phyloP scores from a whole-genome alignment of 2,329 filamentous ascomycete species.

The Colletotrichum lupini region DNA sequence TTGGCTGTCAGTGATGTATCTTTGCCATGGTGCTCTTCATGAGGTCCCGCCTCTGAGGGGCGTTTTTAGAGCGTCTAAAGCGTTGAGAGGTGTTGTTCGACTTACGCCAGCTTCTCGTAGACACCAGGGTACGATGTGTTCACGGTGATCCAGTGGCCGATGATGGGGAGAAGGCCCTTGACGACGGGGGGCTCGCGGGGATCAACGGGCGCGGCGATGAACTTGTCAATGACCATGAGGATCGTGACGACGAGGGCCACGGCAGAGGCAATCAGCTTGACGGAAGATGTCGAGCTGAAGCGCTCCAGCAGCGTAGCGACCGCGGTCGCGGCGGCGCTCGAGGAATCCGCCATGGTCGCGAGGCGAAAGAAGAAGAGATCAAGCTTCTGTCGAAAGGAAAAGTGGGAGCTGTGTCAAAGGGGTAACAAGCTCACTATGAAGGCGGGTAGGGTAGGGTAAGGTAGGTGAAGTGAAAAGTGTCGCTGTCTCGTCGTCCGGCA shows the following conservation, averaged over 20 bases:
- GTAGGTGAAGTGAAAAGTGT: not conserved
- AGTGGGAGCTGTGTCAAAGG: not conserved
- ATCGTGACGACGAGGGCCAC: conserved; percentile 2
- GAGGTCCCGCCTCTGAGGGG: too few relatives aligned
- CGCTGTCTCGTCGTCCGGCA: too few relatives aligned
- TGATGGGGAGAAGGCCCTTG: conserved; percentile 51
- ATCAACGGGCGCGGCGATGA: conserved; percentile 37
- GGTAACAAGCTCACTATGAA: not conserved
- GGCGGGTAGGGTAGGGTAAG: not conserved
- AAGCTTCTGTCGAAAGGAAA: not conserved
- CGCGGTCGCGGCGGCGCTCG: not conserved
- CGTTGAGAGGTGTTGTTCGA: not conserved
- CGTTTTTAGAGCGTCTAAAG: not conserved
- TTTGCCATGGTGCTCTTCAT: not conserved
- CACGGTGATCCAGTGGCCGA: conserved; percentile 60
- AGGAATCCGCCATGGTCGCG: not conserved
- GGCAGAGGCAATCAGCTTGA: not conserved
- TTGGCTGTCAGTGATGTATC: conserved; percentile 3
- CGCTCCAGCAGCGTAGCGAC: not conserved
- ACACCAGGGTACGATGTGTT: conserved; percentile 50
- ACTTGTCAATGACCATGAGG: conserved; percentile 7
- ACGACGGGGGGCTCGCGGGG: conserved; percentile 55
- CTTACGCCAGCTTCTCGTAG: conserved; percentile 50
- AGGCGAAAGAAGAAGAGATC: not conserved
- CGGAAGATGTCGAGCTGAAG: not conserved